A percentile compares a stretch with the other conserved stretches of the same genome.
These are phyloP conservation scores for Ogataea hybrid DNA, from an alignment of 1,139 yeast species.

Conservation along the genomic window DNA sequence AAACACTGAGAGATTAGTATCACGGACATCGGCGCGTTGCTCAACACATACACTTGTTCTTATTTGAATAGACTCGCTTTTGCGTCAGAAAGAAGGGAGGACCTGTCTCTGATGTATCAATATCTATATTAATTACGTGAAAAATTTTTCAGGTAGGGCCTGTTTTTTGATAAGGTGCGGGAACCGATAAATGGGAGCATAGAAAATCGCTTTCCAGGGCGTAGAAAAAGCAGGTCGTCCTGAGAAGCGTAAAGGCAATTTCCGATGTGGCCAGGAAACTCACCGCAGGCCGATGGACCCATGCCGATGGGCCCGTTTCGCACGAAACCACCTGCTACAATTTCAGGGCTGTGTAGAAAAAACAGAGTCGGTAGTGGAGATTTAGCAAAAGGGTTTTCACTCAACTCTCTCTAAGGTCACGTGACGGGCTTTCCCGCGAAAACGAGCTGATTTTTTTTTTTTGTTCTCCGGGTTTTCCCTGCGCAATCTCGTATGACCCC, in stretches of 20 bases:
- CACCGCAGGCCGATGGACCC: too few species aligned
- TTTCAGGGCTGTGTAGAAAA: not conserved
- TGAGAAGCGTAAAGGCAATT: too few species aligned
- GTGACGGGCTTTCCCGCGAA: not conserved
- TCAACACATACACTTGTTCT: conserved; percentile 14
- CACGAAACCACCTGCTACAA: too few species aligned
- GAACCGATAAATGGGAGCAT: not conserved
- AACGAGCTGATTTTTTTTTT: too few species aligned
- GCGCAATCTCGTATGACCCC: conserved; percentile 4
- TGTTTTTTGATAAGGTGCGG: not conserved
- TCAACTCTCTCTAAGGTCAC: conserved; percentile 1
- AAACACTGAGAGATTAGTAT: conserved; percentile 5
- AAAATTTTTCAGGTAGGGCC: conserved; percentile 6
- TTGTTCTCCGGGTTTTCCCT: too few species aligned
- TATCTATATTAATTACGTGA: conserved; percentile 9
- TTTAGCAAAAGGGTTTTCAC: not conserved
- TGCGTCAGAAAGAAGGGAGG: conserved; percentile 3
- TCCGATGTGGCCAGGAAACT: too few species aligned
- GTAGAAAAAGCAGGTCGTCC: too few species aligned
- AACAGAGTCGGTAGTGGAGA: conserved; percentile 8
- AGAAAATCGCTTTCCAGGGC: too few species aligned
- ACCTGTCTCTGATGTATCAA: conserved; percentile 4
- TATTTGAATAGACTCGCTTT: conserved; percentile 10
- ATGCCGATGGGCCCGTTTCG: too few species aligned
- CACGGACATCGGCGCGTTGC: not conserved